Evolutionary conservation across 495 filamentous ascomycete species (phyloP), one percentile per base, ranked within the genome.

Genomic region (Collariella sp.): DNA sequence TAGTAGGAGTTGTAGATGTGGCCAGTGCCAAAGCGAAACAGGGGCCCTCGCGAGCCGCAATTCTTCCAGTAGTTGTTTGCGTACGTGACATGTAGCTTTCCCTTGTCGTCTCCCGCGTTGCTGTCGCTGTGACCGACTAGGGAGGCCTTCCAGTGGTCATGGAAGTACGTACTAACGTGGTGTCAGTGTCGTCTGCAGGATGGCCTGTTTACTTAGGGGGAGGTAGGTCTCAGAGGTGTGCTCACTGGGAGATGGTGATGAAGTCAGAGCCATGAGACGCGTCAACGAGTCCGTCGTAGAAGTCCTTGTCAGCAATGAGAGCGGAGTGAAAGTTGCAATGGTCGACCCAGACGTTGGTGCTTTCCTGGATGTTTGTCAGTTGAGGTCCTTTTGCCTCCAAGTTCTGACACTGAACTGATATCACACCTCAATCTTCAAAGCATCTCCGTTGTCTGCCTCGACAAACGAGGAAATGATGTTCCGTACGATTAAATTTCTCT

Each of bases 261-360:
- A 64, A 80, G 52, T 82, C 75, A 2, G 67, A 62, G 26, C 67
- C 79, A 53, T 82, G 79, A 13, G 74, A 74, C 52, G 84, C 67
- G 61, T 86, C 83, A 33, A 85, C 63, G 0, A 86, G 72, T 0
- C 84, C 84, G 57, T 86, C 84, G 63, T 85, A 85, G 62, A 80
- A 82, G 67, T 86, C 83, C 64, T 83, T 85, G 70, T 73, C 75
- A 56, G 73, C 70, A 58, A 71, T 70, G 23, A 67, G 63, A 61
- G 82, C 74, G 29, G 77, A 80, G 24, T 76, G 78, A 12, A 88
- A 72, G 59, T 88, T 83, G 67, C 74, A 76, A 65, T 86, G 83
- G 66, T 88, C 83, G 31, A 86, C 70, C 83, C 83, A 86, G 36
- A 87, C 73, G 51, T 86, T 84, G 55, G 67, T 80, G 60, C 65